A percentile compares a stretch with the other conserved stretches of the same genome.
These are phyloP conservation scores for Ilyonectria destructans DNA, from an alignment of 2,329 filamentous ascomycete genomes.

Conservation along the genomic window DNA sequence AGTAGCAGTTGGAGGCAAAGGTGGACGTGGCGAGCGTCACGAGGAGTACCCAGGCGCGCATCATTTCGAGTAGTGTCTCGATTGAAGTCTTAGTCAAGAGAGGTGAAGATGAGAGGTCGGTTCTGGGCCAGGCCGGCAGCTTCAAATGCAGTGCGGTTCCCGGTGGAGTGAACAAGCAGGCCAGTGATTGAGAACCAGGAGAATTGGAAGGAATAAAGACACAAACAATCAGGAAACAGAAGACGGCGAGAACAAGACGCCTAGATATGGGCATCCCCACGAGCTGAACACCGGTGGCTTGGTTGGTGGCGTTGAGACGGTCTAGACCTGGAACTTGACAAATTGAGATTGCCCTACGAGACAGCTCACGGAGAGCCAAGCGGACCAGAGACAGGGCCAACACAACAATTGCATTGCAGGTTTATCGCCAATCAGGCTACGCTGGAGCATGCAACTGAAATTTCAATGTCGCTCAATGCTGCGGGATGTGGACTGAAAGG, in stretches of 20 bases:
- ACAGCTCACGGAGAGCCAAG: not conserved
- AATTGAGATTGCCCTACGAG: constrained; percentile 3
- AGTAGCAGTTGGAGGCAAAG: constrained; percentile 39
- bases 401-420: not conserved
- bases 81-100: not conserved
- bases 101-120: not conserved
- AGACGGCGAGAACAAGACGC: constrained; percentile 4
- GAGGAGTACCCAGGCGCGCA: constrained; percentile 26
- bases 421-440: not conserved
- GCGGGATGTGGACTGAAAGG: too few species aligned
- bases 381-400: not conserved
- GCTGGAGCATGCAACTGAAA: not conserved
- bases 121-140: not conserved
- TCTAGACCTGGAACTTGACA: constrained; percentile 8
- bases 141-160: not conserved
- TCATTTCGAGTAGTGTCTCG: constrained; percentile 22
- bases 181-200: not conserved
- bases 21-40: constrained; percentile 8
- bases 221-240: not conserved
- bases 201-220: constrained; percentile 2
- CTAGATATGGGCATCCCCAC: constrained; percentile 10
- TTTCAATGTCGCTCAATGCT: too few species aligned
- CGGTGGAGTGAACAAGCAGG: not conserved
- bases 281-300: constrained; percentile 43
- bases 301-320: constrained; percentile 53